Conservation (phyloP, 2,329 filamentous ascomycete species). For the Albifimbria verrucaria region DNA sequence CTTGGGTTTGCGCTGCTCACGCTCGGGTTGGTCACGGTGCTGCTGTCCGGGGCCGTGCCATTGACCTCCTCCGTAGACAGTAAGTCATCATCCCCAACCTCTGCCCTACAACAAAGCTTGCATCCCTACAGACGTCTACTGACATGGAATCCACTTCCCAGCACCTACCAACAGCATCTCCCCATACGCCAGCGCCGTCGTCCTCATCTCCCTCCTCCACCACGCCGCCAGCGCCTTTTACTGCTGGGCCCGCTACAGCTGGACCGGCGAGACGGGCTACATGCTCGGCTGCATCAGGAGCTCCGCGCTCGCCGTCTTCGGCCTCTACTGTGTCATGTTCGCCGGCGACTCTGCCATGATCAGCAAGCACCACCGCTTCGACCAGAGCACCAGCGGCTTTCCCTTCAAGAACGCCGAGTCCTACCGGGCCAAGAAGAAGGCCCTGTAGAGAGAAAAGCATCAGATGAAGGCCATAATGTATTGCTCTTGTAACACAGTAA, state of each 20-base stretch:
- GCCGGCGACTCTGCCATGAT: conserved; percentile 33
- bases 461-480: too few species aligned
- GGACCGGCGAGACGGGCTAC: conserved; percentile 54
- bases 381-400: conserved; percentile 37
- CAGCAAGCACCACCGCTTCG: conserved; percentile 32
- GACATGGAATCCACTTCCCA: conserved; percentile 5
- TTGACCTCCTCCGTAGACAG: conserved; percentile 48
- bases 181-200: conserved; percentile 62
- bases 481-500: too few species aligned
- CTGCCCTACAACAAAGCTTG: background rate
- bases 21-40: conserved; percentile 60
- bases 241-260: conserved; percentile 65
- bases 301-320: conserved; percentile 55
- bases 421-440: conserved; percentile 36
- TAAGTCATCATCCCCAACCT: conserved; percentile 17
- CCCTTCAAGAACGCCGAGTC: conserved; percentile 35
- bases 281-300: conserved; percentile 57
- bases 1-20: conserved; percentile 66
- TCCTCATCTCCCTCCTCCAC: conserved; percentile 64
- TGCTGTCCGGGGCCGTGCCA: conserved; percentile 69
- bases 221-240: conserved; percentile 63
- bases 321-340: conserved; percentile 31
- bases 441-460: conserved; percentile 17
- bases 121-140: background rate
- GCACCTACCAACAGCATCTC: conserved; percentile 42